These are phyloP conservation scores for Posidonia oceanica DNA, from an alignment of 116 monocot species.

Conservation along the genomic window DNA sequence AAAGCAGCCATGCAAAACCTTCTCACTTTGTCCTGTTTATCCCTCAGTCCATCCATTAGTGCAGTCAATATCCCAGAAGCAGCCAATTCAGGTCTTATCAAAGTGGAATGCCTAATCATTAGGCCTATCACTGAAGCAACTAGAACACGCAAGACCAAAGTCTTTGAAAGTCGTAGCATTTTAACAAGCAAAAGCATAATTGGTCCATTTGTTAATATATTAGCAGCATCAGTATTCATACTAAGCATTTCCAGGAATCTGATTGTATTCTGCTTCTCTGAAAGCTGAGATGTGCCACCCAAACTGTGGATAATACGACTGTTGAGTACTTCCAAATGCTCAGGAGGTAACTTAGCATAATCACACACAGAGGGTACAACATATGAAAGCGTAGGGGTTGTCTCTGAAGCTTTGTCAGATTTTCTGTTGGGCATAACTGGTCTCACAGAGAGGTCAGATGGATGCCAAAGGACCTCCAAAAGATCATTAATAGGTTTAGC, in stretches of 20 bases:
- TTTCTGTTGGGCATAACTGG: constrained; percentile 88
- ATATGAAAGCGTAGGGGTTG: constrained; percentile 45
- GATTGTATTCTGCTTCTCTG: constrained; percentile 73
- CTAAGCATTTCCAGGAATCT: constrained; percentile 85
- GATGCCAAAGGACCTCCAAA: constrained; percentile 67
- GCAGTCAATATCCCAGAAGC: constrained; percentile 75
- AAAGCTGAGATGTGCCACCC: constrained; percentile 47
- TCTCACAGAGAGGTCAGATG: constrained; percentile 72
- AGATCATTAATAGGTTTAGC: constrained; percentile 19
- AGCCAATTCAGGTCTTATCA: constrained; percentile 61
- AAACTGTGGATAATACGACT: constrained; percentile 50
- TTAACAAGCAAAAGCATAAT: constrained; percentile 78
- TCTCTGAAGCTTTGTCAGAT: constrained; percentile 50
- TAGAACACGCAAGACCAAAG: constrained; percentile 44
- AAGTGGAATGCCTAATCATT: constrained; percentile 80
- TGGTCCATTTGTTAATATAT: constrained; percentile 74
- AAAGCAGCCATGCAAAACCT: constrained; percentile 93
- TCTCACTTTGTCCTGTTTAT: constrained; percentile 86
- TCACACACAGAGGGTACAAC: constrained; percentile 46
- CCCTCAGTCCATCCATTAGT: constrained; percentile 74
- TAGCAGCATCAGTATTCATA: constrained; percentile 78
- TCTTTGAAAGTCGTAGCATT: constrained; percentile 81
- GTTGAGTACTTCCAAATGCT: constrained; percentile 48
- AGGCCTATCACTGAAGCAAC: constrained; percentile 75
- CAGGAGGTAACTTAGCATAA: constrained; percentile 61